These are phyloP conservation scores for Neostapfia colusana DNA, from an alignment of 176 grass and related monocot species.

Conservation along the genomic window DNA sequence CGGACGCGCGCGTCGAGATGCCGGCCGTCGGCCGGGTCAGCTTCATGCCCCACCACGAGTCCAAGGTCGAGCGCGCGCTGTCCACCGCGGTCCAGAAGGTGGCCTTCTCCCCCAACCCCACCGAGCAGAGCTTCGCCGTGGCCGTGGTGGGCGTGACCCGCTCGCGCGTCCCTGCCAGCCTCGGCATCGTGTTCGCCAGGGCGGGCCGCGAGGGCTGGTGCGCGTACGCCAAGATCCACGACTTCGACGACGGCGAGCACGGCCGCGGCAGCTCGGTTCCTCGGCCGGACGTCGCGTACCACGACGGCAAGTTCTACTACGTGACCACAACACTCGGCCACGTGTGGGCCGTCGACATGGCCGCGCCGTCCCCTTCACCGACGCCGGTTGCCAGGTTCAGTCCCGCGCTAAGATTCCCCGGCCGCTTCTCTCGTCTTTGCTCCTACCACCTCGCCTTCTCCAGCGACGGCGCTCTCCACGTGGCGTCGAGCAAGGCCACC, in stretches of 20 bases:
- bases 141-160: background rate
- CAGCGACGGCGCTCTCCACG: slow-evolving; percentile 13
- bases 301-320: slow-evolving; percentile 34
- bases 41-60: background rate
- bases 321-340: background rate
- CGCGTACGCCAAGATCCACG: background rate
- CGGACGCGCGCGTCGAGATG: background rate
- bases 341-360: slow-evolving; percentile 26
- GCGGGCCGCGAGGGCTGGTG: background rate
- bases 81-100: slow-evolving; percentile 1
- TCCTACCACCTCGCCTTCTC: slow-evolving; percentile 17
- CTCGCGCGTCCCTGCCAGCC: background rate
- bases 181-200: background rate
- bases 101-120: slow-evolving; percentile 25
- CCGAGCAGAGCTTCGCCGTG: background rate
- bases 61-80: background rate
- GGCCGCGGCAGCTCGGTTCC: too few relatives aligned
- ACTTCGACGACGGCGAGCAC: background rate
- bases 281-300: slow-evolving; percentile 24
- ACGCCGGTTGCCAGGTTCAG: background rate
- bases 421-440: background rate
- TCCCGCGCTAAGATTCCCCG: background rate
- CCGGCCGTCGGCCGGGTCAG: background rate
- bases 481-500: slow-evolving; percentile 1
- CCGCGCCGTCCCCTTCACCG: background rate